Percentiles rank a stretch among this genome's conserved stretches.
Conservation (phyloP, 73 alveolate genomes). For the Blepharisma stoltei region DNA sequence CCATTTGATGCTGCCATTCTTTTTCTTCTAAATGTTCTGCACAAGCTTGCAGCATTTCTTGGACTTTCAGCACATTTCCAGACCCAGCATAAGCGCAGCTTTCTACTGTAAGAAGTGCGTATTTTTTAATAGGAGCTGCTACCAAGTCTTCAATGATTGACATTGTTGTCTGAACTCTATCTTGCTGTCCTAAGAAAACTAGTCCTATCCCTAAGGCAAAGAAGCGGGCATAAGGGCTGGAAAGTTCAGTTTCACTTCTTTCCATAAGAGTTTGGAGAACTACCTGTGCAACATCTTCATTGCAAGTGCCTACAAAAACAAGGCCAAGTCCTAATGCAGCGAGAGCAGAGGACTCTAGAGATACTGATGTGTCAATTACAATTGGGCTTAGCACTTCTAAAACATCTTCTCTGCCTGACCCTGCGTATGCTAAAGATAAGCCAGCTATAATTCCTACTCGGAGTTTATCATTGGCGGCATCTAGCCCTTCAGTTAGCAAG, state of each 20-base stretch:
- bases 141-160: slow-evolving; percentile 44
- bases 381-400: slow-evolving; percentile 47
- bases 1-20: slow-evolving; percentile 67
- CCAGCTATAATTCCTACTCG: slow-evolving; percentile 66
- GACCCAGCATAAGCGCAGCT: slow-evolving; percentile 93
- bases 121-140: slow-evolving; percentile 40
- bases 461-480: slow-evolving; percentile 34
- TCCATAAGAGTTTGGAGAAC: slow-evolving; percentile 86
- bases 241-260: slow-evolving; percentile 80
- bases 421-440: slow-evolving; percentile 88
- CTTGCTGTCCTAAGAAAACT: slow-evolving; percentile 86
- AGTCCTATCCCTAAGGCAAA: slow-evolving; percentile 96
- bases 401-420: slow-evolving; percentile 83
- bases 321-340: slow-evolving; percentile 95
- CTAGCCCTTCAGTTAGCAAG: slow-evolving; percentile 58
- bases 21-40: slow-evolving; percentile 91
- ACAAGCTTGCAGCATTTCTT: slow-evolving; percentile 85
- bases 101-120: slow-evolving; percentile 63
- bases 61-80: slow-evolving; percentile 89
- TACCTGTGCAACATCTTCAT: slow-evolving; percentile 94
- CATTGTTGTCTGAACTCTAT: slow-evolving; percentile 69
- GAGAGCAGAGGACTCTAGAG: slow-evolving; percentile 93
- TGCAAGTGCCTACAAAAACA: slow-evolving; percentile 84
- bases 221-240: slow-evolving; percentile 79
- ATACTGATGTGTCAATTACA: slow-evolving; percentile 53